Evolutionary conservation across 805 yeast species (phyloP), one percentile per base, ranked within the genome.

Genomic region (Maudiozyma serrabonitensis): DNA sequence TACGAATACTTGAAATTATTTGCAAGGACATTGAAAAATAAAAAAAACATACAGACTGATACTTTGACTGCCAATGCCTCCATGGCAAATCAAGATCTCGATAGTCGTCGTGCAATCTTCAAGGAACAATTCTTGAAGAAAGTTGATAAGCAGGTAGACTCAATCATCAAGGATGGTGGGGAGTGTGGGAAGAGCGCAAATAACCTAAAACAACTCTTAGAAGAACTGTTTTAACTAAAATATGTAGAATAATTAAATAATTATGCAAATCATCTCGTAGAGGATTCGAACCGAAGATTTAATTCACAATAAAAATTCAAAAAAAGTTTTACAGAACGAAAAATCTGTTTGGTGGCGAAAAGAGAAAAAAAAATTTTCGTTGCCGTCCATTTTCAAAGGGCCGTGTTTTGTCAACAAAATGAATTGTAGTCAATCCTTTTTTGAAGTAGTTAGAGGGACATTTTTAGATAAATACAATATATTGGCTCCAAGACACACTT

Each of bases 121-220:
- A 60, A 67, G 41, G 85, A 80, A 49, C 72, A 77, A 25, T 84
- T 81, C 57, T 58, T 67, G 42, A 63, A 64, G 1, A 78, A 77
- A 11, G 69, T 86, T 46, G 49, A 58, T 19, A 72, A 69, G 44
- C 83, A 86, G 37, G 69, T 83, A 21, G 69, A 66, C 1, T 69
- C 69, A 39, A 57, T 79, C 32, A 64, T 79, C 9, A 79, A 79
- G 56, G 93, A 85, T 54, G 95, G 88, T 12, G 90, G 90, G 1
- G 87, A 81, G 45, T 68, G 75, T 18, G 89, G 89, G 2, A 75
- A 80, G 52, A 75, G 62, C 13, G 74, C 78, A 7, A 69, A 67
- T 49, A 58, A 52, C 26, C 45, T 64, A 41, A 55, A 54, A n/a
- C 56, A 54, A 37, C 46, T 61, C n/a, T 43, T 61, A 18, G 50